These are phyloP conservation scores for Gremmenia infestans DNA, from an alignment of 2,329 filamentous ascomycete species.

Conservation along the genomic window DNA sequence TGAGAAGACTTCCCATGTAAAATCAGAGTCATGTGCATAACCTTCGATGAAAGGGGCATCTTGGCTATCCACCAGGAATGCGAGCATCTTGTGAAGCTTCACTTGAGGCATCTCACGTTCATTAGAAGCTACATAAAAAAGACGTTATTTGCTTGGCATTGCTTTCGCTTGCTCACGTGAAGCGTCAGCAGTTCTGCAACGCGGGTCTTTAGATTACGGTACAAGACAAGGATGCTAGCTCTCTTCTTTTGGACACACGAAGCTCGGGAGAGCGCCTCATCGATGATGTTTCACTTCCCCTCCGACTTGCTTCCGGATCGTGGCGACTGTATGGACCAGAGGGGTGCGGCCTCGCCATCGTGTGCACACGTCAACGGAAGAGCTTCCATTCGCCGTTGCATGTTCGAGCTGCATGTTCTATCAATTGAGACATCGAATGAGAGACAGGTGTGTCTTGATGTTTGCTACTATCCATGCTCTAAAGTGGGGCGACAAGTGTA, in stretches of 20 bases:
- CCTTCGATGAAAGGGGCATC: background rate
- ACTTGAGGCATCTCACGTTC: background rate
- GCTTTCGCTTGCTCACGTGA: background rate
- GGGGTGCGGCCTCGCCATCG: background rate
- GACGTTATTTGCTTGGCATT: background rate
- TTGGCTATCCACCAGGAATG: background rate
- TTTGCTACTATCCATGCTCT: background rate
- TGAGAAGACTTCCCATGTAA: no score
- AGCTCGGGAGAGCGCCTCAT: background rate
- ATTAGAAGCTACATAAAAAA: background rate
- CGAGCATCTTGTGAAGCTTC: background rate
- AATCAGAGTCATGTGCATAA: no score
- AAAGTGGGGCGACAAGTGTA: background rate
- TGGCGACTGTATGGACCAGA: background rate
- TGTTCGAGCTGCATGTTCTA: no score
- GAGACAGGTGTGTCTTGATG: background rate
- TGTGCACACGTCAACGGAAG: background rate
- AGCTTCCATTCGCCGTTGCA: background rate
- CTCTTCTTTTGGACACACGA: background rate
- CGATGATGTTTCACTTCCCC: background rate
- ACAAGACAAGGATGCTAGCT: background rate
- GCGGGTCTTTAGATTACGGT: background rate
- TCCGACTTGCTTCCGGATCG: background rate
- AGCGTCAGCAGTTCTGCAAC: background rate
- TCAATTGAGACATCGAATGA: no score